Evolutionary conservation across 169 alveolate species (phyloP).

Genomic region (Cryptosporidium tyzzeri): DNA sequence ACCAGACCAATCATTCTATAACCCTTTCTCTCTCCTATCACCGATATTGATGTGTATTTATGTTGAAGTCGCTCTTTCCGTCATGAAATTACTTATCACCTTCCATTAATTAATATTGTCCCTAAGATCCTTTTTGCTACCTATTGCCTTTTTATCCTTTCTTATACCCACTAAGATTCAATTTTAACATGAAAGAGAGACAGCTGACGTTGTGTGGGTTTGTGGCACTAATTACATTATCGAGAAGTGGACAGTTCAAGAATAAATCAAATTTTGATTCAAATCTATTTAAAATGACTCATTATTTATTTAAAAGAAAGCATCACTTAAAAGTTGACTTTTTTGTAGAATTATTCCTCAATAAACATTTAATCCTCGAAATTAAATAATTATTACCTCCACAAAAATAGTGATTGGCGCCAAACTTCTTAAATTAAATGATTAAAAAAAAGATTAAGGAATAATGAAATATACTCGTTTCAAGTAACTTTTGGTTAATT

Average conservation of each 20-base stretch:
- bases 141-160: slow-evolving; percentile 19
- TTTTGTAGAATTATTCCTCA: background rate
- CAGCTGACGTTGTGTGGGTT: slow-evolving; percentile 78
- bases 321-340: background rate
- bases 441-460: too few species aligned
- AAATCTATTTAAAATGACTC: background rate
- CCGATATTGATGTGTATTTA: slow-evolving; percentile 3
- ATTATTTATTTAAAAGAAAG: background rate
- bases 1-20: slow-evolving; percentile 17
- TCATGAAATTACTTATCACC: slow-evolving; percentile 35
- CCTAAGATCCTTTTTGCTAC: slow-evolving; percentile 26
- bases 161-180: slow-evolving; percentile 65
- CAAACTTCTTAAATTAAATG: background rate
- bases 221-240: slow-evolving; percentile 74
- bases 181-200: slow-evolving; percentile 70
- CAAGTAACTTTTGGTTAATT: background rate
- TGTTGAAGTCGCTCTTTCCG: slow-evolving; percentile 13
- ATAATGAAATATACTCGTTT: too few species aligned
- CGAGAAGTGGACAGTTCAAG: slow-evolving; percentile 75
- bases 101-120: slow-evolving; percentile 2
- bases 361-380: background rate
- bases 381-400: background rate
- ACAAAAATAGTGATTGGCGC: background rate
- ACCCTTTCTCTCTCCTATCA: slow-evolving; percentile 23
- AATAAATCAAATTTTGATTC: background rate